Percentiles rank a stretch among this genome's conserved stretches.
Conservation (phyloP, 148 eudicot genomes). For the Limonium bicolor region DNA sequence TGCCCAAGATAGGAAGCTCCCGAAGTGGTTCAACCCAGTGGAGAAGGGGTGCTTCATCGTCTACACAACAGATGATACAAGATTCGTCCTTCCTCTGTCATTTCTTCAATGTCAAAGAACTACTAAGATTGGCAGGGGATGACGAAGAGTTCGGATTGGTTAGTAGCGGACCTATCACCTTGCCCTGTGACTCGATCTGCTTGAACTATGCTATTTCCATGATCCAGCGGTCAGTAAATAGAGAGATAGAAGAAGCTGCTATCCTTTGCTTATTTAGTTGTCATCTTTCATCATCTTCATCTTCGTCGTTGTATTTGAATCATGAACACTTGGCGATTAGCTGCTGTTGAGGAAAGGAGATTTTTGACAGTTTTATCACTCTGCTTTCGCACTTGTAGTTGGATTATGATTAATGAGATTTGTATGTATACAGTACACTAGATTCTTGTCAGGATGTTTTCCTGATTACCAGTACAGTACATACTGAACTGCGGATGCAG, state of each 20-base stretch:
- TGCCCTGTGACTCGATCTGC: constrained; percentile 12
- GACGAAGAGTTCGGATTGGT: constrained; percentile 11
- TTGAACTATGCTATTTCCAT: constrained; percentile 10
- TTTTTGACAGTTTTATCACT: no score
- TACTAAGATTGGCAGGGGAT: constrained; percentile 3
- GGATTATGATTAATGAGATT: no score
- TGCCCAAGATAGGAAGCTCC: no score
- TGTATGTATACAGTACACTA: no score
- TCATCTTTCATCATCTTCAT: constrained; percentile 1
- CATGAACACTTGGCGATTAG: no score
- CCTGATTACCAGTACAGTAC: no score
- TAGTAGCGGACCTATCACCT: constrained; percentile 6
- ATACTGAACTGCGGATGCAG: no score
- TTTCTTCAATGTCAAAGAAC: constrained; percentile 6
- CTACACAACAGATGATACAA: constrained; percentile 10
- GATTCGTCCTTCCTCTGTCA: constrained; percentile 9
- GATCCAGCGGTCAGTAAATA: not conserved
- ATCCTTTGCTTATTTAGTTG: constrained; percentile 8
- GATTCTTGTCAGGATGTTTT: no score
- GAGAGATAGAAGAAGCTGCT: constrained; percentile 6
- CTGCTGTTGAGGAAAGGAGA: no score
- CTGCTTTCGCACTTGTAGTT: no score
- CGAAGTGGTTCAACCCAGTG: no score
- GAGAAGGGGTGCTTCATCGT: constrained; percentile 10
- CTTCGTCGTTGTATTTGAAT: no score